Percentiles rank a stretch among this genome's conserved stretches.
These are phyloP conservation scores for Vigna radiata DNA, from an alignment of 306 rosid species.

Conservation along the genomic window DNA sequence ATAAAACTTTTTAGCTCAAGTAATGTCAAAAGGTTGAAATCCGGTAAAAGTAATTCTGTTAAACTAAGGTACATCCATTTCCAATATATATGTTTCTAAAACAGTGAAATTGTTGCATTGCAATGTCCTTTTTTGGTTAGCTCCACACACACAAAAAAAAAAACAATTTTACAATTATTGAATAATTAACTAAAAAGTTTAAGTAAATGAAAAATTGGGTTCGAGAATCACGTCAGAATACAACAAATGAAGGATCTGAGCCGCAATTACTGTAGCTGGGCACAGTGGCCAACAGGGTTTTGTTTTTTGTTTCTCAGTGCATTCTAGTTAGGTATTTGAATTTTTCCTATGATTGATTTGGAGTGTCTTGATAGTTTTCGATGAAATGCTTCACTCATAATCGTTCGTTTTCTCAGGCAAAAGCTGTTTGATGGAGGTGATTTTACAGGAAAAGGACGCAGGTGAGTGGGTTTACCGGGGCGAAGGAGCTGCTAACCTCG, in stretches of 20 bases:
- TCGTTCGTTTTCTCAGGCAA: conserved; percentile 33
- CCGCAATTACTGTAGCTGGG: conserved; percentile 10
- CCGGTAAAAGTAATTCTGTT: too few species aligned
- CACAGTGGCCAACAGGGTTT: background rate
- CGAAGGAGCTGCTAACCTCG: conserved; percentile 96
- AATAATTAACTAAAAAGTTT: background rate
- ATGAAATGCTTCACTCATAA: conserved; percentile 45
- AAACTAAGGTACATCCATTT: too few species aligned
- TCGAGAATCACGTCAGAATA: background rate
- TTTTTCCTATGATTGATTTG: conserved; percentile 2
- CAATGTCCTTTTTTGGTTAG: too few species aligned
- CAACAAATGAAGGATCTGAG: conserved; percentile 20
- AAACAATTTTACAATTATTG: background rate
- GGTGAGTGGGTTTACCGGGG: conserved; percentile 85
- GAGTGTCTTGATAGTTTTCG: conserved; percentile 13
- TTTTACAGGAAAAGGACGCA: conserved; percentile 59
- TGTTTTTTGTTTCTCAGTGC: background rate
- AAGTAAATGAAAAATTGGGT: background rate
- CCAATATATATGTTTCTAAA: too few species aligned
- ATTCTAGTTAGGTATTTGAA: conserved; percentile 11
- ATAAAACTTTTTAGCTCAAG: too few species aligned
- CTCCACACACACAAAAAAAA: background rate
- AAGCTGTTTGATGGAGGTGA: conserved; percentile 56
- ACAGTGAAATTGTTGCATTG: too few species aligned
- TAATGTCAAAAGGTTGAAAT: too few species aligned